phyloP scores from a whole-genome alignment of 352 stramenopile genomes.

The Phytophthora pistaciae region DNA sequence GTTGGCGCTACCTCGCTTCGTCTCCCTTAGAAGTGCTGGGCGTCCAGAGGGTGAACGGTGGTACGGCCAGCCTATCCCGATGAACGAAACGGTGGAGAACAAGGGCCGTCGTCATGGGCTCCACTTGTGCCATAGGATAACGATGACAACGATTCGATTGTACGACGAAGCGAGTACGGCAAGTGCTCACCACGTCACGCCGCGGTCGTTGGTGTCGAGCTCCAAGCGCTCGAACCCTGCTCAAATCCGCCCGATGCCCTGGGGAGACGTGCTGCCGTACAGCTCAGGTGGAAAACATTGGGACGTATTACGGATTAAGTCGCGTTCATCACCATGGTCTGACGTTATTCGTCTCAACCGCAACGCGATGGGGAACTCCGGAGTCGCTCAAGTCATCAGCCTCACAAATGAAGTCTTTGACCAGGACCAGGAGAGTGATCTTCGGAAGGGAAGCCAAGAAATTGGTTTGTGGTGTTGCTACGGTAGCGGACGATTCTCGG shows the following conservation, averaged over 20 bases:
- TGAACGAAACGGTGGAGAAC: slow-evolving; percentile 66
- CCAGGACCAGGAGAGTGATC: slow-evolving; percentile 69
- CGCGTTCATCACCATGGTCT: slow-evolving; percentile 81
- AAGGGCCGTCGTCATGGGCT: slow-evolving; percentile 73
- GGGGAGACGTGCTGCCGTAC: slow-evolving; percentile 83
- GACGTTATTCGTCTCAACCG: slow-evolving; percentile 87
- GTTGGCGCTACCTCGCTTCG: slow-evolving; percentile 81
- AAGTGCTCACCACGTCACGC: slow-evolving; percentile 85
- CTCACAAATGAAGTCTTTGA: slow-evolving; percentile 74
- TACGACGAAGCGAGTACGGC: slow-evolving; percentile 90
- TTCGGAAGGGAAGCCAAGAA: slow-evolving; percentile 78
- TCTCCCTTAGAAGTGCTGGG: slow-evolving; percentile 85
- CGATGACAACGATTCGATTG: slow-evolving; percentile 89
- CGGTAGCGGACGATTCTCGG: slow-evolving; percentile 81
- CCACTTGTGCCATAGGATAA: slow-evolving; percentile 88
- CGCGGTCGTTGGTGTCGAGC: slow-evolving; percentile 74
- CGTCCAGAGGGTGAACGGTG: slow-evolving; percentile 86
- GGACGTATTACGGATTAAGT: slow-evolving; percentile 86
- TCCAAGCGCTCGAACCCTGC: slow-evolving; percentile 82
- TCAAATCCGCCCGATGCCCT: slow-evolving; percentile 82
- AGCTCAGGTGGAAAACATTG: slow-evolving; percentile 80
- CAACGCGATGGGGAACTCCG: slow-evolving; percentile 91
- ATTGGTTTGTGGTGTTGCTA: slow-evolving; percentile 89
- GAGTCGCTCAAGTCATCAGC: slow-evolving; percentile 88
- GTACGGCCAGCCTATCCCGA: slow-evolving; percentile 80